Percentiles rank a stretch among this genome's conserved stretches.
Evolutionary conservation across 345 rosid species (phyloP).

Genomic region (Psidium guajava): DNA sequence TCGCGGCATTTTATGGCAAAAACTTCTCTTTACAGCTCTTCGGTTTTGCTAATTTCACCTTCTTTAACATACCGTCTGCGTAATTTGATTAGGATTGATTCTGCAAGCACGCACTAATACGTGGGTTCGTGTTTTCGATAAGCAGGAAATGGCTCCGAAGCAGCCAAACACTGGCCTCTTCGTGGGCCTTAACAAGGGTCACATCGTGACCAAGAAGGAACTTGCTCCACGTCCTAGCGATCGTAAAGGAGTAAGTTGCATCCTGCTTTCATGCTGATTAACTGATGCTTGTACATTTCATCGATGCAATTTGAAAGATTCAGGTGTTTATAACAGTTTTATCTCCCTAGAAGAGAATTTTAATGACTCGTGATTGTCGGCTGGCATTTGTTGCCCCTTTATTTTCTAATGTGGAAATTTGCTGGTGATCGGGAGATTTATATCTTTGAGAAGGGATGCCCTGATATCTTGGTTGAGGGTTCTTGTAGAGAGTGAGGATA

Average conservation of each 20-base stretch:
- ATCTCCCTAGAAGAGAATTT: not conserved
- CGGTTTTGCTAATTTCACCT: not conserved
- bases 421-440: not conserved
- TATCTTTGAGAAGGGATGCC: not conserved
- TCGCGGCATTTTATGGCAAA: not conserved
- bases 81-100: not conserved
- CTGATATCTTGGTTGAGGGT: not conserved
- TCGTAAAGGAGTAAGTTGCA: constrained; percentile 47
- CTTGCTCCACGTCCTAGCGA: constrained; percentile 38
- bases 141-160: constrained; percentile 45
- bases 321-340: not conserved
- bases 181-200: constrained; percentile 62
- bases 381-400: not conserved
- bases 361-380: not conserved
- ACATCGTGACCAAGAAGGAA: constrained; percentile 51
- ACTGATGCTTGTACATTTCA: not conserved
- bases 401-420: not conserved
- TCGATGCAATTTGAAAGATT: not conserved
- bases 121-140: not conserved
- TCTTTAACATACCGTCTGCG: not conserved
- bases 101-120: not conserved
- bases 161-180: constrained; percentile 45
- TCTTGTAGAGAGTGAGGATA: not conserved
- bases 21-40: not conserved
- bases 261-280: not conserved